Percentiles rank a stretch among this genome's conserved stretches.
phyloP scores from a whole-genome alignment of 257 asterid species.

The Solanum bulbocastanum region DNA sequence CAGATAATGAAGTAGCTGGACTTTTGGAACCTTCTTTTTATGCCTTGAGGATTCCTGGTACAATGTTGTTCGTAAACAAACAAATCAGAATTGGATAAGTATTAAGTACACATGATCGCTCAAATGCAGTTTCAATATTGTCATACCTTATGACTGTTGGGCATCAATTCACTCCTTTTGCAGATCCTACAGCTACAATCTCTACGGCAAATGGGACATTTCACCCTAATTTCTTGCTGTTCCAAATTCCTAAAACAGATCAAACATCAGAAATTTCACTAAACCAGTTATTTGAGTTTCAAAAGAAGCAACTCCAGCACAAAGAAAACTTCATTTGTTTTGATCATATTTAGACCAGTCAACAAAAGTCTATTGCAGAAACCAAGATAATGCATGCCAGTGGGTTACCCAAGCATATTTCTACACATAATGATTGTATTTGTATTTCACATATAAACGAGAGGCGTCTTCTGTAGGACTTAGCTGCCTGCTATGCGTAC shows the following conservation, averaged over 20 bases:
- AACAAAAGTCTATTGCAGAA: background rate
- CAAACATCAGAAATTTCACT: conserved; percentile 2
- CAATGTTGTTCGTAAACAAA: conserved; percentile 8
- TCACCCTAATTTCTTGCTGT: conserved; percentile 59
- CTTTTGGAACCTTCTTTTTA: conserved; percentile 43
- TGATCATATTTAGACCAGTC: background rate
- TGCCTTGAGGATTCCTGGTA: conserved; percentile 50
- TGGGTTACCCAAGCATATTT: background rate
- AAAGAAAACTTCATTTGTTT: background rate
- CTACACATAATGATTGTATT: background rate
- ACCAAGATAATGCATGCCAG: background rate
- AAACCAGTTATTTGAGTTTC: background rate
- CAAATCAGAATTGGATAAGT: conserved; percentile 8
- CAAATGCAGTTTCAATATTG: conserved; percentile 1
- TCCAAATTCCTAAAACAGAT: conserved; percentile 42
- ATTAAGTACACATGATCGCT: background rate
- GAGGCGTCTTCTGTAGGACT: background rate
- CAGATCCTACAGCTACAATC: conserved; percentile 72
- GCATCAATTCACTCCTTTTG: conserved; percentile 30
- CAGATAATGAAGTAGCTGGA: conserved; percentile 59
- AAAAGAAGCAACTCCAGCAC: background rate
- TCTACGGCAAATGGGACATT: conserved; percentile 77
- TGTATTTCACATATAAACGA: background rate
- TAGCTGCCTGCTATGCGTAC: background rate
- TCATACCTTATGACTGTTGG: conserved; percentile 50